Conservation (phyloP, 345 rosid genomes). For the Syzygium oleosum region DNA sequence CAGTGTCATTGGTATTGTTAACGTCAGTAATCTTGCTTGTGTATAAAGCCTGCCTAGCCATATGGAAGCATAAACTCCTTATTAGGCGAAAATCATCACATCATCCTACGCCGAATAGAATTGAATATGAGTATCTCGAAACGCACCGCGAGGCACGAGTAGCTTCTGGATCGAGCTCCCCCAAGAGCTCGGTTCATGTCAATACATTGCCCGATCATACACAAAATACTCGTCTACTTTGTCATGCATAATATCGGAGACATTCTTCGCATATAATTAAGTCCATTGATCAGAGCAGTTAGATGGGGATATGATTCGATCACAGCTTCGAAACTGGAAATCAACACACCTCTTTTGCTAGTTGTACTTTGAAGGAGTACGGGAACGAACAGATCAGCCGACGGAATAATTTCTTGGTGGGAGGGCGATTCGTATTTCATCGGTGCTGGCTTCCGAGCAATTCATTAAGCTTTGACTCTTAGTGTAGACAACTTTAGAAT, state of each 20-base stretch:
- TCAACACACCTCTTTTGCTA: not conserved
- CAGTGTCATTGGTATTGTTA: not conserved
- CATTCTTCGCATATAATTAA: not conserved
- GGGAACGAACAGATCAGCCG: not conserved
- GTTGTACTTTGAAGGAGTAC: not conserved
- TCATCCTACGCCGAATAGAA: not conserved
- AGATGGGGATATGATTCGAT: not conserved
- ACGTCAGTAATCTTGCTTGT: not conserved
- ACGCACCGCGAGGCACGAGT: not conserved
- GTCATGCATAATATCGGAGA: not conserved
- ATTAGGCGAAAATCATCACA: not conserved
- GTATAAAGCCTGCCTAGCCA: not conserved
- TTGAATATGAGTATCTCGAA: not conserved
- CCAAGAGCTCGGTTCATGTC: not conserved
- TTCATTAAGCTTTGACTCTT: not conserved
- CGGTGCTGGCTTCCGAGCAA: not conserved
- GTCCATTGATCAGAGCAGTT: not conserved
- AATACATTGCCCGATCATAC: not conserved
- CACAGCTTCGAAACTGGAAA: not conserved
- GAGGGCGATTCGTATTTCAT: not conserved
- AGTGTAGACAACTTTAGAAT: not conserved
- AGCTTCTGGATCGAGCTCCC: not conserved
- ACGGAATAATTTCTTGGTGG: not conserved
- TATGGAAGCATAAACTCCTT: not conserved
- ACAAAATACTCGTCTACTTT: not conserved